These are phyloP conservation scores for Gnomoniopsis smithogilvyi DNA, from an alignment of 2,329 filamentous ascomycete genomes.

Conservation along the genomic window DNA sequence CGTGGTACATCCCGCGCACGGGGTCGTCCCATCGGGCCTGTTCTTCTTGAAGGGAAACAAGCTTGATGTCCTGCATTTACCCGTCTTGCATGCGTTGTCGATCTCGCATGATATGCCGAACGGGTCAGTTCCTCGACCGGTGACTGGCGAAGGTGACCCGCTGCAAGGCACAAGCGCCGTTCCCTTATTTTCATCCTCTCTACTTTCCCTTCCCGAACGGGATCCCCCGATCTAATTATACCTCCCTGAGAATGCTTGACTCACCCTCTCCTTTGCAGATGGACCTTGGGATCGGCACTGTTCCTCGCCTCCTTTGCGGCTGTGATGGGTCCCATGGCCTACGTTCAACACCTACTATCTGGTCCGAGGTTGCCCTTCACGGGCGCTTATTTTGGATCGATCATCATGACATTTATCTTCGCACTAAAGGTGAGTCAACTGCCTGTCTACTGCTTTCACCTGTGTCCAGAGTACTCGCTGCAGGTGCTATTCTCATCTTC, in stretches of 20 bases:
- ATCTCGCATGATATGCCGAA: constrained; percentile 24
- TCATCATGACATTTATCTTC: constrained; percentile 86
- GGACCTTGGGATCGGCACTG: constrained; percentile 87
- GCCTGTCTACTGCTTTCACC: neutral
- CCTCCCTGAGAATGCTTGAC: neutral
- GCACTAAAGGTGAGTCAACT: constrained; percentile 75
- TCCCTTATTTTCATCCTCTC: constrained; percentile 1
- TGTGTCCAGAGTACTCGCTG: neutral
- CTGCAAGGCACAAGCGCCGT: constrained; percentile 17
- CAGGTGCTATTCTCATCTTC: neutral
- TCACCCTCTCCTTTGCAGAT: constrained; percentile 55
- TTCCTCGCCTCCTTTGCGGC: constrained; percentile 92
- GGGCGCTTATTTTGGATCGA: constrained; percentile 90
- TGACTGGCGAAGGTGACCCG: constrained; percentile 24
- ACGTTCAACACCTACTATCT: constrained; percentile 80
- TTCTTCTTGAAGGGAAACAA: constrained; percentile 16
- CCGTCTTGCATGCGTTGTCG: constrained; percentile 30
- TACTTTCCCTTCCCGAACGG: neutral
- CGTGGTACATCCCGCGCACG: constrained; percentile 12
- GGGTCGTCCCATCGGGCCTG: constrained; percentile 8
- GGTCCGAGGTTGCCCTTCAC: constrained; percentile 86
- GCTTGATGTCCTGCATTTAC: constrained; percentile 31
- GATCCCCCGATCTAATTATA: neutral
- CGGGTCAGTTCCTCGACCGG: constrained; percentile 17
- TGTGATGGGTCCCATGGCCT: constrained; percentile 86